A percentile compares a stretch with the other conserved stretches of the same genome.
These are phyloP conservation scores for Tricholoma terreum DNA, from an alignment of 768 basidiomycete genomes.

Conservation along the genomic window DNA sequence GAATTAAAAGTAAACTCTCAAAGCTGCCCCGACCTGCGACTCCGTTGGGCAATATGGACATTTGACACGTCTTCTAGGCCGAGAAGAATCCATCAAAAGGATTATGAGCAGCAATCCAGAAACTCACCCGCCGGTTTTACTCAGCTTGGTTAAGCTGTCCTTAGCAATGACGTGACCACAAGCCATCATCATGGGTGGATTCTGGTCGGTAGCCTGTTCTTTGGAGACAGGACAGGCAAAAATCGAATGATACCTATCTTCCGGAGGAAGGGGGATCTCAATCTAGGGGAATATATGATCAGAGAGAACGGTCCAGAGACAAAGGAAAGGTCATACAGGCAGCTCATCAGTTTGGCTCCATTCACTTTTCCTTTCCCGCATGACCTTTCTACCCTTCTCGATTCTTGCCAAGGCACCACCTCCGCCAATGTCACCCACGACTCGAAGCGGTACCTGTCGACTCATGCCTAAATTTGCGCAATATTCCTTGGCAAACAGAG, in stretches of 20 bases:
- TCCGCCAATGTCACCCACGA: slow-evolving; percentile 90
- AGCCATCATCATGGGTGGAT: slow-evolving; percentile 97
- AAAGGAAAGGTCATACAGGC: slow-evolving; percentile 51
- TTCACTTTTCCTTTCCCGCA: slow-evolving; percentile 90
- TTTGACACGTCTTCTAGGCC: slow-evolving; percentile 71
- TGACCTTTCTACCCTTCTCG: slow-evolving; percentile 90
- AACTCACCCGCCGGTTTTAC: slow-evolving; percentile 72
- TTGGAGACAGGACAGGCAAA: slow-evolving; percentile 98
- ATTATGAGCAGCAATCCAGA: slow-evolving; percentile 2
- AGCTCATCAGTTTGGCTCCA: slow-evolving; percentile 89
- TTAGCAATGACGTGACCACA: slow-evolving; percentile 96
- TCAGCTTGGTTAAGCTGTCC: slow-evolving; percentile 86
- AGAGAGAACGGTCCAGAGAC: not conserved
- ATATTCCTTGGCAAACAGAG: slow-evolving; percentile 85
- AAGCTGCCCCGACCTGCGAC: slow-evolving; percentile 51
- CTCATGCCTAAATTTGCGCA: slow-evolving; percentile 88
- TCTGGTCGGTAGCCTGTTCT: slow-evolving; percentile 88
- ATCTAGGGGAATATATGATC: slow-evolving; percentile 51
- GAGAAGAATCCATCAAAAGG: slow-evolving; percentile 1
- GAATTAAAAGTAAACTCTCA: slow-evolving; percentile 63
- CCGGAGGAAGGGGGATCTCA: slow-evolving; percentile 83
- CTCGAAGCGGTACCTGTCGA: slow-evolving; percentile 79
- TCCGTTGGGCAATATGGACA: slow-evolving; percentile 96
- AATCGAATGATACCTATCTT: slow-evolving; percentile 93
- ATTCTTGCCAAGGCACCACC: slow-evolving; percentile 89